A percentile compares a stretch with the other conserved stretches of the same genome.
phyloP scores from a whole-genome alignment of 441 rosid species.

The Arabidopsis hybrid region DNA sequence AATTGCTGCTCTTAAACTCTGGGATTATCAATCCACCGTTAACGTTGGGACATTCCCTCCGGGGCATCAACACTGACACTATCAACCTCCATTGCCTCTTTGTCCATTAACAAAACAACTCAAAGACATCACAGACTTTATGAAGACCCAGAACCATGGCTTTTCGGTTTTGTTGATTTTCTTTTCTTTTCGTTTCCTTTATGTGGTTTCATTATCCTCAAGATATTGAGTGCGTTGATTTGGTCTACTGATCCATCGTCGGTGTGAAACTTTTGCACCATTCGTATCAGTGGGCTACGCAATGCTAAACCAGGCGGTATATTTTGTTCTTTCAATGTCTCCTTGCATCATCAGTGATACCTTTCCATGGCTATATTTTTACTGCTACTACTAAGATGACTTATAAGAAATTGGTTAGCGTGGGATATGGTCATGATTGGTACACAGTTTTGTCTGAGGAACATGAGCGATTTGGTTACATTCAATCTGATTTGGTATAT shows the following conservation, averaged over 20 bases:
- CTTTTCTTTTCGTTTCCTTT: slow-evolving; percentile 51
- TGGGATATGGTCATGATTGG: no score
- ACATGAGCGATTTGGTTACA: no score
- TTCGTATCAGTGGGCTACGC: not conserved
- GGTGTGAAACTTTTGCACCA: not conserved
- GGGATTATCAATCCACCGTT: not conserved
- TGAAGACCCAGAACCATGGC: not conserved
- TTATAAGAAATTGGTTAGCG: no score
- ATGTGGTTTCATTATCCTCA: slow-evolving; percentile 49
- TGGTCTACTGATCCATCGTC: not conserved
- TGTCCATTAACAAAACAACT: not conserved
- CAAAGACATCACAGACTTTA: not conserved
- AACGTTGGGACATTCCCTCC: not conserved
- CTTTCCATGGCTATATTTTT: no score
- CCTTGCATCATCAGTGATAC: no score
- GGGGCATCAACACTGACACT: not conserved
- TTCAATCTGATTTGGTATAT: no score
- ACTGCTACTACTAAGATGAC: no score
- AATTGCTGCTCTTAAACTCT: slow-evolving; percentile 6
- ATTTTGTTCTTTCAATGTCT: not conserved
- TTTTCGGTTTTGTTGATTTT: slow-evolving; percentile 66
- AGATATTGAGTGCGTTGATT: slow-evolving; percentile 48
- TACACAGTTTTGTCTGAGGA: no score
- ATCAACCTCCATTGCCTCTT: not conserved
- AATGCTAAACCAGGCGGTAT: not conserved